Evolutionary conservation across 495 filamentous ascomycete species (phyloP), one percentile per base, ranked within the genome.

Genomic region (Penicillium pulvis): DNA sequence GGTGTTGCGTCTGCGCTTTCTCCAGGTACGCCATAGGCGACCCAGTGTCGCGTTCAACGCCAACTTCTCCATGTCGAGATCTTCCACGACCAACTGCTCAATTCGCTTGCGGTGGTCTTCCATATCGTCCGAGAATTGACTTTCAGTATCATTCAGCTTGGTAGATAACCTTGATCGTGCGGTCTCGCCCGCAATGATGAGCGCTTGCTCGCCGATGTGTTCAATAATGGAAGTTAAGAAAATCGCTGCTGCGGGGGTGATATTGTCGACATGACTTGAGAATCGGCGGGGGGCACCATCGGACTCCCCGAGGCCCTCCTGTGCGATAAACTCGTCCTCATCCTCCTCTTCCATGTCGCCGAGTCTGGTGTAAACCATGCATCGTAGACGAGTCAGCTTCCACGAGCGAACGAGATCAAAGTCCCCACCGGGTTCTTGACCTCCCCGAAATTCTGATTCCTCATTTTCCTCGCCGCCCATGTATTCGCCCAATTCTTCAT

Each of bases 271-370:
- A 69, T 81, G 75, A 57, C 77, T 75, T 7, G 81, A 76, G 43
- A 86, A 81, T 46, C 87, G 82, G 39, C 80, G 81, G 31, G 80
- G 77, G 30, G 65, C 69, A 20, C 72, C 72, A 63, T 76, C 57
- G 61, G 77, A 57, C 39, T 84, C 80, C 11, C 84, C 79, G 6
- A 90, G 79, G 43, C 87, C 81, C 35, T 92, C 89, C 62, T 88
- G 81, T 47, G 87, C 81, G 63, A 92, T 89, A 62, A 87, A 90
- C 60, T 85, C 85, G 66, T 97, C 92, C 69, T 98, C 94, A 52
- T 98, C 95, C 63, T 97, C 91, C 74, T 97, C 93, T 71, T 99
- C 95, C 83, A 99, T 85, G 65, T 99, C 94, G 24, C 95, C 95
- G 14, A 99, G 76, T 11, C 92, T 92, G 7, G 91, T 98, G 70